phyloP scores from a whole-genome alignment of 75 land plant species.

The Azolla pinnata region DNA sequence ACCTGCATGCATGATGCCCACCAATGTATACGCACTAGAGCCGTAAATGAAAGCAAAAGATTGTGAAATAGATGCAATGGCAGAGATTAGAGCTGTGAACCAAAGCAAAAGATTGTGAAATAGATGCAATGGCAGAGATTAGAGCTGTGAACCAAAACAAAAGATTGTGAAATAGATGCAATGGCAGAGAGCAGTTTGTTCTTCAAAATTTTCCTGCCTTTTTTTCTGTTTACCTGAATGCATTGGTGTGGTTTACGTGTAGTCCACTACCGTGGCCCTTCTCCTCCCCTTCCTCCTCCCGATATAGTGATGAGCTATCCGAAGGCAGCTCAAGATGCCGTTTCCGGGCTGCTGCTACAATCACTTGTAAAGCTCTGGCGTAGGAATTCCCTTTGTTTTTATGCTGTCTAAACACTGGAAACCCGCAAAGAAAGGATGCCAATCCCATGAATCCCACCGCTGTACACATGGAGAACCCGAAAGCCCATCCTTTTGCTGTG shows the following conservation, averaged over 20 bases:
- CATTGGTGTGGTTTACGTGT: slow-evolving; percentile 11
- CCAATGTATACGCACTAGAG: not conserved
- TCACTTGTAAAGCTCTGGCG: slow-evolving; percentile 26
- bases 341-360: slow-evolving; percentile 43
- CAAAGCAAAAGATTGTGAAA: not conserved
- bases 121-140: not conserved
- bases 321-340: slow-evolving; percentile 20
- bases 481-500: slow-evolving; percentile 12
- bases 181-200: not conserved
- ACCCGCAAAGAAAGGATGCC: slow-evolving; percentile 10
- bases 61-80: not conserved
- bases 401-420: slow-evolving; percentile 16
- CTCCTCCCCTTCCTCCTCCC: slow-evolving; percentile 11
- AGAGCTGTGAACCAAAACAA: not conserved
- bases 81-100: not conserved
- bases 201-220: not conserved
- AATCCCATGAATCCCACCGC: slow-evolving; percentile 9
- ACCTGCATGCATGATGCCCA: slow-evolving; percentile 28
- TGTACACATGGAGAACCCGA: slow-evolving; percentile 20
- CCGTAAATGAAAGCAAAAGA: not conserved
- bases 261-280: slow-evolving; percentile 11
- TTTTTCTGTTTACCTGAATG: slow-evolving; percentile 5
- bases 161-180: not conserved
- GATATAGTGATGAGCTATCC: slow-evolving; percentile 23
- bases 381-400: slow-evolving; percentile 25